These are phyloP conservation scores for Coemansia guatemalensis DNA, from an alignment of 192 early-diverging fungal genomes.

Conservation along the genomic window DNA sequence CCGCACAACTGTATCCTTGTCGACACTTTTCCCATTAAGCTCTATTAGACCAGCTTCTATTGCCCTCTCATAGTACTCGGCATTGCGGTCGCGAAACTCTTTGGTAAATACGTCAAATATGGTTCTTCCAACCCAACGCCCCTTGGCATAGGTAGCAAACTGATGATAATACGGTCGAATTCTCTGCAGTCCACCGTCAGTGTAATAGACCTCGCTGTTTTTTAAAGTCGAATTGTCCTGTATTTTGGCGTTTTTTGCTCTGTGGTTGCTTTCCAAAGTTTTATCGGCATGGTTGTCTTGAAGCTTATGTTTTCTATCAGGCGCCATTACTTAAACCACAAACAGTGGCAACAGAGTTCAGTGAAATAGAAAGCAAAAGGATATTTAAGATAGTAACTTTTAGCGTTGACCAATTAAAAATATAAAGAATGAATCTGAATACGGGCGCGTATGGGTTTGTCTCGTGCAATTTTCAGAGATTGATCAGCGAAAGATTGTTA, in stretches of 20 bases:
- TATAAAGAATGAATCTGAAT: not conserved
- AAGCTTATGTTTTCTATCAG: not conserved
- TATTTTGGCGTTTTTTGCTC: not conserved
- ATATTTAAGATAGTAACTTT: not conserved
- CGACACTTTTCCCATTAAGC: conserved; percentile 67
- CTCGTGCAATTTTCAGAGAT: not conserved
- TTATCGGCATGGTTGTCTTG: conserved; percentile 1
- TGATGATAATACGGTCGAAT: conserved; percentile 83
- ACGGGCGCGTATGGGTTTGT: not conserved
- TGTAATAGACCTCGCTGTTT: conserved; percentile 30
- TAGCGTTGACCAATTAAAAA: not conserved
- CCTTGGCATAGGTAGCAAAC: conserved; percentile 83
- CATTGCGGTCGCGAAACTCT: conserved; percentile 85
- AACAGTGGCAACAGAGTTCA: not conserved
- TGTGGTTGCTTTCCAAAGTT: not conserved
- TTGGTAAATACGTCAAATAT: conserved; percentile 80
- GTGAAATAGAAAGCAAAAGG: not conserved
- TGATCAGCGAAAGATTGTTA: no score
- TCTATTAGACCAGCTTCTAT: conserved; percentile 81
- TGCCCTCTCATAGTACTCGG: conserved; percentile 77
- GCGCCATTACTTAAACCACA: not conserved
- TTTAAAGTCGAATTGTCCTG: not conserved
- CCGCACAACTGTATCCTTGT: conserved; percentile 61
- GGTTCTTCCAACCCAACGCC: conserved; percentile 77
- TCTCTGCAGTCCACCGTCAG: conserved; percentile 27